phyloP scores from a whole-genome alignment of 345 rosid species.

The Noccaea caerulescens region DNA sequence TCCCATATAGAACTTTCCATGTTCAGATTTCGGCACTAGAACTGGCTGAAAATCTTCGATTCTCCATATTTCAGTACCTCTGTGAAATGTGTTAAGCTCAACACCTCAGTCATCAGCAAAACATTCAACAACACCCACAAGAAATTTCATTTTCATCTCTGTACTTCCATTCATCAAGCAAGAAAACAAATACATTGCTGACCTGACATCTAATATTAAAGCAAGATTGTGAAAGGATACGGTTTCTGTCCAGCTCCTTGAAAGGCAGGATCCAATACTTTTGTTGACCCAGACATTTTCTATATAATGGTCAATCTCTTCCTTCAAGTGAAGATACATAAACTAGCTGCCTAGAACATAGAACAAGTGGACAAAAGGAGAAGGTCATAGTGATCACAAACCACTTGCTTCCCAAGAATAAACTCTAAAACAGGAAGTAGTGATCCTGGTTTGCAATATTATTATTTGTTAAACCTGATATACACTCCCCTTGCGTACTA shows the following conservation, averaged over 20 bases:
- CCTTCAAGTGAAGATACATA: not conserved
- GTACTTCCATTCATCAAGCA: not conserved
- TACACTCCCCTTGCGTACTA: not conserved
- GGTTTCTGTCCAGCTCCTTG: slow-evolving; percentile 94
- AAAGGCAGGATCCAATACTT: slow-evolving; percentile 89
- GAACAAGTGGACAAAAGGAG: not conserved
- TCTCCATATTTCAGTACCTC: slow-evolving; percentile 98
- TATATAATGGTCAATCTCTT: slow-evolving; percentile 14
- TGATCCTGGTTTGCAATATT: not conserved
- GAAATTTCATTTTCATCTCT: slow-evolving; percentile 1
- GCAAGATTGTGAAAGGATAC: slow-evolving; percentile 67
- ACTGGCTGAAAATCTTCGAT: slow-evolving; percentile 94
- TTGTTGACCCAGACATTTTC: slow-evolving; percentile 79
- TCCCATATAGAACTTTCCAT: slow-evolving; percentile 97
- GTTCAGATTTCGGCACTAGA: slow-evolving; percentile 76
- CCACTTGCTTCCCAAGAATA: not conserved
- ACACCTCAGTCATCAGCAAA: slow-evolving; percentile 39
- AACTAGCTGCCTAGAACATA: no score
- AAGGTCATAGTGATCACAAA: not conserved
- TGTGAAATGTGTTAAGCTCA: slow-evolving; percentile 72
- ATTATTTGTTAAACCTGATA: not conserved
- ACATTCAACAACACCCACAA: slow-evolving; percentile 9
- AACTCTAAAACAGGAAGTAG: not conserved
- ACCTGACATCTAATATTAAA: not conserved
- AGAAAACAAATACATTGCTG: slow-evolving; percentile 6